Evolutionary conservation across 257 asterid species (phyloP), one percentile per base, ranked within the genome.

Genomic region (Penstemon davidsonii): DNA sequence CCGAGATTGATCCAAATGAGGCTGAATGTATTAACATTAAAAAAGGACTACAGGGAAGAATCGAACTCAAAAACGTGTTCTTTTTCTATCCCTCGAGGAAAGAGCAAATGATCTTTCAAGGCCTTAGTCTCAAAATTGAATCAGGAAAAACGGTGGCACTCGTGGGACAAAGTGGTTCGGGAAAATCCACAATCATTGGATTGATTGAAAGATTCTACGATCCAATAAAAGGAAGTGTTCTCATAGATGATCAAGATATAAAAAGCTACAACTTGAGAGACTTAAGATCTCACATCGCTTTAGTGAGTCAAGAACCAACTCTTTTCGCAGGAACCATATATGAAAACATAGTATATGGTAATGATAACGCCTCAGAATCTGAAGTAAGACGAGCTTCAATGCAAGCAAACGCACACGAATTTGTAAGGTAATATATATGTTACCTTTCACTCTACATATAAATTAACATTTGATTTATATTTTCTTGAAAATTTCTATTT

Each of bases 141-240:
- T 66, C 87, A 7, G 95, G 91, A 33, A 84, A 69, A 70, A 79
- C 84, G 5, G 55, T 81, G 76, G 93, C 93, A 3, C 85, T 90
- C 12, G 93, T 90, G 0, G 95, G 96, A 41, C 84, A 76, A 36
- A 89, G 96, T 60, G 96, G 96, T 39, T 87, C 95, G 0, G 95
- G 96, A 0, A 89, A 89, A 80, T 90, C 96, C 7, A 90, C 96
- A 0, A 57, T 87, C 19, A 80, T 90, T 6, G 89, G 87, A 5
- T 60, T 87, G 71, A 80, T 87, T 1, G 96, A 90, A 61, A 80
- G 96, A 43, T 89, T 85, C 74, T 89, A 87, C 3, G 95, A 89
- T 72, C 91, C 96, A 1, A 73, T 81, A 36, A 79, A 73, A 47
- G 96, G 95, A n/a, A 80, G 68, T 0, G 68, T 89, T 6, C 47